Base-by-base conservation (phyloP, 1,139 yeast genomes). In the Yamadazyma triangularis region DNA sequence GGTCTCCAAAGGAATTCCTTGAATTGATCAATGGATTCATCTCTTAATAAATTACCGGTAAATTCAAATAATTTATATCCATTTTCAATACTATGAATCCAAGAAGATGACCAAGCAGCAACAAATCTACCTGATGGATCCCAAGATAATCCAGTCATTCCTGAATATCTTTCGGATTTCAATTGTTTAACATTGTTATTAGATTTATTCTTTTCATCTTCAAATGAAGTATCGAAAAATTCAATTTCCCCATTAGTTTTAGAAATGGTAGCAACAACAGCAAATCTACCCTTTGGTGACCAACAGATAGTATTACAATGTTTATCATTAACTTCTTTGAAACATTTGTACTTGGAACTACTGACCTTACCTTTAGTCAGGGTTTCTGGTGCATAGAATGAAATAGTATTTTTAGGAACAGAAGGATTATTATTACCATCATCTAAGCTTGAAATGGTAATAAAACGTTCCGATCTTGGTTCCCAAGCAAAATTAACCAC, bases 1-100 rank as follows among this genome's bases (percentile, higher is more conserved):
- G 98, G 97, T 71, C 99, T 84, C 99, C 99, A 93, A 40, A 79
- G 70, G 50, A 91, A 84, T 42, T 85, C 89, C 64, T 81, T 86
- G 73, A 93, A 87, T 41, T 80, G 84, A 50, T 86, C 94, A 38
- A 85, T 59, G 23, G 74, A 63, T 50, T 87, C 95, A 49, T 85
- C 94, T 47, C 79, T 77, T 41, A 87, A 60, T 44, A 79, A 47
- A 45, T 70, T 72, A 50, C 98, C 99, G 32, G 86, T 79, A 58
- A 86, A 74, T 57, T 87, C 94, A 64, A 73, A 88, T 47, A 91
- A 64, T 60, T 77, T 85, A 75, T 81, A 93, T 35, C 98, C 98
- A 51, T 88, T 87, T 53, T 87, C 96, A 44, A 84, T 73, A 50
- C 78, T 75, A 53, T 85, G 93, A 50, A 84, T 75, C 89, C 95